Evolutionary conservation across 2,329 filamentous ascomycete genomes (phyloP).

Genomic region (Aureobasidium sp.): DNA sequence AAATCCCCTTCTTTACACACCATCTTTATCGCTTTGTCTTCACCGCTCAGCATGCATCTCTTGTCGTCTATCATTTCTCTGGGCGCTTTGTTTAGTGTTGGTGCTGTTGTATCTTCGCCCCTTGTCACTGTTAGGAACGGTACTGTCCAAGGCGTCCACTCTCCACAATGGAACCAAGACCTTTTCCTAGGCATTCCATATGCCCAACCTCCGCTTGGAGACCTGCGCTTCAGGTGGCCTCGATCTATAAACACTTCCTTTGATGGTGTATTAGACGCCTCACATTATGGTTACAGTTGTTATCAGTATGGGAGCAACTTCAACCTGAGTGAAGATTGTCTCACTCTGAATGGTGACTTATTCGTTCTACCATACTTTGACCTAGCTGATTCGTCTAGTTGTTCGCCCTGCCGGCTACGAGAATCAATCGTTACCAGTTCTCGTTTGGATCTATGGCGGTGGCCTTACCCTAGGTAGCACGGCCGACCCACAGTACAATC

Average conservation of each 20-base stretch:
- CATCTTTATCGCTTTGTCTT: not conserved
- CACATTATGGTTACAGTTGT: conserved; percentile 41
- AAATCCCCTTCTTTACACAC: not conserved
- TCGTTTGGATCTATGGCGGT: conserved; percentile 22
- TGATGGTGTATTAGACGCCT: conserved; percentile 34
- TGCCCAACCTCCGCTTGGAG: conserved; percentile 30
- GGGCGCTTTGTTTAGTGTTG: not conserved
- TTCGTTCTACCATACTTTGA: not conserved
- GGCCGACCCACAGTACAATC: conserved; percentile 21
- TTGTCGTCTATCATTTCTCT: not conserved
- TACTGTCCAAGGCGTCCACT: conserved; percentile 35
- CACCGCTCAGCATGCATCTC: not conserved
- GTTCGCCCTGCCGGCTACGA: conserved; percentile 22
- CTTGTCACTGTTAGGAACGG: conserved; percentile 38
- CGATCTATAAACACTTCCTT: conserved; percentile 33
- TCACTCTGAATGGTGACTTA: conserved; percentile 34
- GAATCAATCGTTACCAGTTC: conserved; percentile 18
- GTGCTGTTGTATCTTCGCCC: conserved; percentile 20
- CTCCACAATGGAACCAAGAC: conserved; percentile 38
- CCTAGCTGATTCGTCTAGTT: conserved; percentile 7
- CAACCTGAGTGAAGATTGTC: conserved; percentile 45
- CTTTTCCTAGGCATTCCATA: conserved; percentile 40
- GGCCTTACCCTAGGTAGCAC: conserved; percentile 19
- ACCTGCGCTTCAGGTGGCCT: conserved; percentile 29
- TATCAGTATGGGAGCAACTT: conserved; percentile 39